phyloP scores from a whole-genome alignment of 345 rosid species.

The Turritis glabra region DNA sequence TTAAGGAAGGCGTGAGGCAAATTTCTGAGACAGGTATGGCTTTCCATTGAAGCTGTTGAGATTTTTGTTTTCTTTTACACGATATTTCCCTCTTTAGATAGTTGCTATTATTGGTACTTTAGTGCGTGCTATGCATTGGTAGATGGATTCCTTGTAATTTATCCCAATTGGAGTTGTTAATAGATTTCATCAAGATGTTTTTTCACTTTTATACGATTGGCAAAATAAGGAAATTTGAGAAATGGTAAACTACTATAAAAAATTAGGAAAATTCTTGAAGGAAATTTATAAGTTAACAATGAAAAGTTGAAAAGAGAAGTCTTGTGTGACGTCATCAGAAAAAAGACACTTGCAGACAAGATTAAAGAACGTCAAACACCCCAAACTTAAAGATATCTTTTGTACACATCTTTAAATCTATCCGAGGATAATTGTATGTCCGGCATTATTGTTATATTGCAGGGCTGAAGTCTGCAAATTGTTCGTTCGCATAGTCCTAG shows the following conservation, averaged over 20 bases:
- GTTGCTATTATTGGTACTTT: background rate
- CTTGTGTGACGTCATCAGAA: background rate
- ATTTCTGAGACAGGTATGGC: conserved; percentile 60
- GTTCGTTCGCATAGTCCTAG: conserved; percentile 50
- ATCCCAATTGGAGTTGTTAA: background rate
- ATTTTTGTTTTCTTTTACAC: conserved; percentile 36
- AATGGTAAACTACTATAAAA: background rate
- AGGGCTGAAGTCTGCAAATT: conserved; percentile 61
- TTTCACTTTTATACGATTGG: background rate
- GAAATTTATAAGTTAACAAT: background rate
- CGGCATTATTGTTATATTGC: conserved; percentile 7
- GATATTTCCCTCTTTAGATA: background rate
- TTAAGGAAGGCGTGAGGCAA: conserved; percentile 56
- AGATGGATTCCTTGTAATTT: background rate
- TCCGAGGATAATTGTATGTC: background rate
- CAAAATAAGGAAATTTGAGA: background rate
- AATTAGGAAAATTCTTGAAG: background rate
- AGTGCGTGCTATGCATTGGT: background rate
- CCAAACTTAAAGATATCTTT: conserved; percentile 36
- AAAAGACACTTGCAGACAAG: conserved; percentile 28
- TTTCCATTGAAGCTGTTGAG: conserved; percentile 33
- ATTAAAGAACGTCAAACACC: conserved; percentile 42
- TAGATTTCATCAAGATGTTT: background rate
- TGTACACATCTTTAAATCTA: conserved; percentile 37
- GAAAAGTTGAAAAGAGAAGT: background rate